phyloP scores from a whole-genome alignment of 2,329 filamentous ascomycete species.

The Cordyceps tenuipes region DNA sequence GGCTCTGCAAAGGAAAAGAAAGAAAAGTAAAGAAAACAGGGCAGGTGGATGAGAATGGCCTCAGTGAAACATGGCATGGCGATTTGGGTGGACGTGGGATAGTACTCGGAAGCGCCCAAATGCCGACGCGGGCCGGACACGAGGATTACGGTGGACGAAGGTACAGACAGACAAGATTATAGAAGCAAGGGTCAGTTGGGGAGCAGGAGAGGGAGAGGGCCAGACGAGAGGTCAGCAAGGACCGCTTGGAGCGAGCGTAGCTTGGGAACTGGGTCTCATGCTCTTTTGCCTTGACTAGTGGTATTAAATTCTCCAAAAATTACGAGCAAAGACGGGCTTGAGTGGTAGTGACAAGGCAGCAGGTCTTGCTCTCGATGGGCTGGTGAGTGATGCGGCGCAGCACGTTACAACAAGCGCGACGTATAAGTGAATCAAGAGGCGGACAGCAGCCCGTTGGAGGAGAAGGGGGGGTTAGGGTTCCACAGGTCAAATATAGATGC shows the following conservation, averaged over 20 bases:
- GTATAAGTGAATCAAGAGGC: slow-evolving; percentile 6
- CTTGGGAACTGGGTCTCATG: not conserved
- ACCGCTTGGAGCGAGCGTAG: not conserved
- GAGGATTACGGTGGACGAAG: no score
- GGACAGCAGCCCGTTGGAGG: not conserved
- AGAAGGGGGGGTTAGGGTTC: not conserved
- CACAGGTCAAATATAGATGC: slow-evolving; percentile 6
- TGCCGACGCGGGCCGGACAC: not conserved
- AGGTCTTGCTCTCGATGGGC: no score
- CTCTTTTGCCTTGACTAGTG: not conserved
- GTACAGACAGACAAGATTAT: no score
- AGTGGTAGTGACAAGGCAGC: not conserved
- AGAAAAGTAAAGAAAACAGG: not conserved
- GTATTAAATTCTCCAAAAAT: not conserved
- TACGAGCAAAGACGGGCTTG: not conserved
- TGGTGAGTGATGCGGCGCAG: not conserved
- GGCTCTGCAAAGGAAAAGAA: no score
- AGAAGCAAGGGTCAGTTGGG: no score
- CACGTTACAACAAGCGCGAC: slow-evolving; percentile 6
- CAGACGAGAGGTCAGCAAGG: not conserved
- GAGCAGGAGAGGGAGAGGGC: no score
- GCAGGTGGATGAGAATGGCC: no score
- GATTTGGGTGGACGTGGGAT: not conserved
- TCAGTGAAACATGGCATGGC: not conserved
- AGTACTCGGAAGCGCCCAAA: not conserved